Percentiles rank a stretch among this genome's conserved stretches.
phyloP scores from a whole-genome alignment of 2,329 filamentous ascomycete genomes.

The Microcyclospora tardicrescens region DNA sequence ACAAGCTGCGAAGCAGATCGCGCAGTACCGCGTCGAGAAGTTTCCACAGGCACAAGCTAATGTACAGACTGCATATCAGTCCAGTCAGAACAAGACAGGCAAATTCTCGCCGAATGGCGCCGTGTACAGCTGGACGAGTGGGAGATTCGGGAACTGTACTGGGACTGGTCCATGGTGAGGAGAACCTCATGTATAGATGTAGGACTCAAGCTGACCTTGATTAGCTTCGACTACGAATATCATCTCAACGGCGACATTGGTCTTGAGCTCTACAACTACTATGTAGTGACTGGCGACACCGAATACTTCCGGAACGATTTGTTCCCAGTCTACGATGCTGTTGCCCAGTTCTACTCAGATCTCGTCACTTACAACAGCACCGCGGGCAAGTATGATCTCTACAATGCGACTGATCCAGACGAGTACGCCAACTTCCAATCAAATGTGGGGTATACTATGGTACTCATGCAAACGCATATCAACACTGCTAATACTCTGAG shows the following conservation, averaged over 20 bases:
- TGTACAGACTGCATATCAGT: constrained; percentile 40
- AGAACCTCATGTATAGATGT: too few species aligned
- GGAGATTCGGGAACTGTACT: constrained; percentile 56
- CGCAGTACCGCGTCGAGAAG: constrained; percentile 48
- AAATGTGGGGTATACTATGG: constrained; percentile 57
- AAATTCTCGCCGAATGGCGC: constrained; percentile 46
- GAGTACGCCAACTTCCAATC: constrained; percentile 55
- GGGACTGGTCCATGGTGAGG: constrained; percentile 37
- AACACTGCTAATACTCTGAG: constrained; percentile 46
- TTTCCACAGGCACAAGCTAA: constrained; percentile 49
- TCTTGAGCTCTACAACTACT: constrained; percentile 48
- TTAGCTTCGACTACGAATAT: constrained; percentile 54
- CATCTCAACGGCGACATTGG: constrained; percentile 60
- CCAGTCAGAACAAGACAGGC: constrained; percentile 46
- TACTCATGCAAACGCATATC: constrained; percentile 45
- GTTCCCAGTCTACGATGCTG: constrained; percentile 51
- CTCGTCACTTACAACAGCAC: constrained; percentile 48
- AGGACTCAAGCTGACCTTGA: not conserved
- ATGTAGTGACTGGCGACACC: constrained; percentile 46
- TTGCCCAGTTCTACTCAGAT: constrained; percentile 49
- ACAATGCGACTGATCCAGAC: constrained; percentile 60
- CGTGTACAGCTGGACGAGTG: constrained; percentile 56
- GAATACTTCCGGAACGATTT: constrained; percentile 42
- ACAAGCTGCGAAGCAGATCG: constrained; percentile 47
- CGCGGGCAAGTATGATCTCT: constrained; percentile 35